Base-by-base conservation (phyloP, 2,329 filamentous ascomycete genomes). In the Claviceps paspali region DNA sequence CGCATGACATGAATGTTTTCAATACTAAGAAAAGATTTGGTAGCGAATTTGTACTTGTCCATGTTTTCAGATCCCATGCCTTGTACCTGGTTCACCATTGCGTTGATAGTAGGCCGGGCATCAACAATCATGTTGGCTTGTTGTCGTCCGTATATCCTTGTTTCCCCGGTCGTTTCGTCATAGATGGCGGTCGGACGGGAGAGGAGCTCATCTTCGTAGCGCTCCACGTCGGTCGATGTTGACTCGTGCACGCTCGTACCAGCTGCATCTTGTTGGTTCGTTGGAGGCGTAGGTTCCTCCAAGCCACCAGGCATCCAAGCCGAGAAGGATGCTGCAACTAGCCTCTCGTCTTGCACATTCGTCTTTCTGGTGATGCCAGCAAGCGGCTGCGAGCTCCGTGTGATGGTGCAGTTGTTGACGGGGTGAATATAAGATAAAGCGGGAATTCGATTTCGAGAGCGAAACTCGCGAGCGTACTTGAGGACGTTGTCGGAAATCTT, bases 1-100 rank as follows among this genome's bases (percentile, higher is more conserved):
- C 91, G 74, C 91, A 98, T 98, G 43, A 95, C 86, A 52, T 98
- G 91, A 42, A 98, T 96, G 54, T 98, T 98, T 56, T 92, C 88
- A 51, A 98, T 98, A 44, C 84, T 91, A 39, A 98, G 70, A 53
- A 92, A 98, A 22, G 81, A 80, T 58, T 95, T 94, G 41, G 79
- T 80, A 12, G 86, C 85, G 50, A 87, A 88, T 43, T 81, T 84
- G 62, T 98, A 98, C 58, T 94, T 82, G 45, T 94, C 84, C 83
- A 96, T 95, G 51, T 95, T 94, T 59, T 98, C 91, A 0, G 88
- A 94, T 2, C 91, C 91, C 55, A 87, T 77, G 6, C 91, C 91
- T 45, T 88, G 78, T 4, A 87, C 83, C 55, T 95, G 87, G 72
- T 95, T 96, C 6, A 86, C 86, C 47, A 87, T 77, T 15, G 91